phyloP scores from a whole-genome alignment of 495 filamentous ascomycete species.

The Cercophora newfieldiana region DNA sequence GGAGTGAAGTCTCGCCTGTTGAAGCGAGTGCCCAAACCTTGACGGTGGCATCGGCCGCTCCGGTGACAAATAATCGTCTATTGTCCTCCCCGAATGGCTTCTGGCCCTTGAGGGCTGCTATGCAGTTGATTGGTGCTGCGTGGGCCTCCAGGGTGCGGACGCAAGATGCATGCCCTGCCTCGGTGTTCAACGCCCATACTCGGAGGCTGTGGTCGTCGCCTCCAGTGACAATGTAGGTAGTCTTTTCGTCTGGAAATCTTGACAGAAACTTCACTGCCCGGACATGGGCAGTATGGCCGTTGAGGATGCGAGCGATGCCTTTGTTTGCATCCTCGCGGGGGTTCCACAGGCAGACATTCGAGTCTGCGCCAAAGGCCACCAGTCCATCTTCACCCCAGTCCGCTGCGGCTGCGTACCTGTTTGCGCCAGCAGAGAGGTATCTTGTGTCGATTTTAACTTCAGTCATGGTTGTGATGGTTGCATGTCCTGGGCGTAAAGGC shows the following conservation, averaged over 20 bases:
- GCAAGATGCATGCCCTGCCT: conserved; percentile 35
- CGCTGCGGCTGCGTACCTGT: conserved; percentile 83
- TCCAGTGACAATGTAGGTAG: conserved; percentile 68
- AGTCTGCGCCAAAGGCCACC: conserved; percentile 86
- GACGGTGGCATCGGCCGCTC: conserved; percentile 79
- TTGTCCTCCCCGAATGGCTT: conserved; percentile 24
- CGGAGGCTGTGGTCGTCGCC: conserved; percentile 78
- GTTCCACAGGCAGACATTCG: conserved; percentile 86
- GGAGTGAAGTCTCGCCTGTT: conserved; percentile 43
- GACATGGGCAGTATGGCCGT: conserved; percentile 78
- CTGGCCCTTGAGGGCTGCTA: conserved; percentile 55
- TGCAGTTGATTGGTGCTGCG: conserved; percentile 73
- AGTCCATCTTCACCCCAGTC: conserved; percentile 81
- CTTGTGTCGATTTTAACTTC: conserved; percentile 36
- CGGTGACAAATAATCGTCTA: conserved; percentile 60
- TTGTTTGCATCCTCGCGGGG: conserved; percentile 63
- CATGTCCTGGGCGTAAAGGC: neutral
- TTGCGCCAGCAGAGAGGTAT: conserved; percentile 84
- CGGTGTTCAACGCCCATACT: conserved; percentile 60
- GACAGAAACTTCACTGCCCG: conserved; percentile 81
- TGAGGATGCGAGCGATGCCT: conserved; percentile 70
- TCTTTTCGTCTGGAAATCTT: conserved; percentile 43
- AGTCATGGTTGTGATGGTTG: conserved; percentile 22
- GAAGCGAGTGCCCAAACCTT: conserved; percentile 68
- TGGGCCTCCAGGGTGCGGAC: conserved; percentile 61